These are phyloP conservation scores for Climacium dendroides DNA, from an alignment of 225 moss, liverwort and hornwort species.

Conservation along the genomic window DNA sequence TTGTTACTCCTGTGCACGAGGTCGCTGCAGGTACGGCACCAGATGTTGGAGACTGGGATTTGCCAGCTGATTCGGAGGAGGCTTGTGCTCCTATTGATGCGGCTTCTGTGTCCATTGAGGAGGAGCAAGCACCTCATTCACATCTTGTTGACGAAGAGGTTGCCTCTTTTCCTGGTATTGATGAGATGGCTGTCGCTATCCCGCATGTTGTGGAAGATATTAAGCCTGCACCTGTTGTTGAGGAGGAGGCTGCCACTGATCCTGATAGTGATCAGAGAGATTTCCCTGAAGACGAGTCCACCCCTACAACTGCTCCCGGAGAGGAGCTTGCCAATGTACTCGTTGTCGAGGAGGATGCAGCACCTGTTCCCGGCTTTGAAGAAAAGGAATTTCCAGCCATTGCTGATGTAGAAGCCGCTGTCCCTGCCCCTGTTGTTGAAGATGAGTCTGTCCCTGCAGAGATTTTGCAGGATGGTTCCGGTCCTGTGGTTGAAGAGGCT, in stretches of 20 bases:
- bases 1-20: neutral
- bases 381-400: neutral
- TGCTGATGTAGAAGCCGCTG: neutral
- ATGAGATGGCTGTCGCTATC: neutral
- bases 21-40: neutral
- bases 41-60: neutral
- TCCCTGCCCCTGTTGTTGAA: neutral
- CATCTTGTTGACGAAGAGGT: neutral
- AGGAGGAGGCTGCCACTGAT: neutral
- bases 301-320: neutral
- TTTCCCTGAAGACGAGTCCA: neutral
- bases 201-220: neutral
- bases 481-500: neutral
- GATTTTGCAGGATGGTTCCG: neutral
- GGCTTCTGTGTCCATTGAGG: neutral
- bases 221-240: neutral
- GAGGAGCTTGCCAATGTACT: neutral
- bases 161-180: neutral
- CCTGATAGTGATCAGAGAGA: neutral
- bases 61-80: neutral
- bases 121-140: neutral
- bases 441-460: neutral
- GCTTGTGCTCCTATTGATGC: neutral
- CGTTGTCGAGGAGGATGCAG: neutral
- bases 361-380: neutral